These are phyloP conservation scores for Debaryomyces subglobosus DNA, from an alignment of 1,139 yeast species.

Conservation along the genomic window DNA sequence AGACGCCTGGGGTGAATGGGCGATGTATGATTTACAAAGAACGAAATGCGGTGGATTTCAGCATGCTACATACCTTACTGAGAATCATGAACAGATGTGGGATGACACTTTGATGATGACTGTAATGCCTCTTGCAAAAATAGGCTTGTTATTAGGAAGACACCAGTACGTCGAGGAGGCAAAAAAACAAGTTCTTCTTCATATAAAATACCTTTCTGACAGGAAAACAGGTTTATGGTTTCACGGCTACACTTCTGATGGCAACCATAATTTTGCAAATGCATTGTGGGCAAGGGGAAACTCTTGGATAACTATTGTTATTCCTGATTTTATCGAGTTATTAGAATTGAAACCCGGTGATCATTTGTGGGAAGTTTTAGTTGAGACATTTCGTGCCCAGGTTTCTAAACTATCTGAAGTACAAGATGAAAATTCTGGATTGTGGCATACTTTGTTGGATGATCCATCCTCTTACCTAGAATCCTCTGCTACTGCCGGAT, in stretches of 20 bases:
- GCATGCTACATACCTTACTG: constrained; percentile 34
- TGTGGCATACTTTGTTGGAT: constrained; percentile 36
- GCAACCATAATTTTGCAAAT: constrained; percentile 32
- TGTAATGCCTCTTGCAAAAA: constrained; percentile 36
- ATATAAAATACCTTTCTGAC: constrained; percentile 32
- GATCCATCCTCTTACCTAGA: constrained; percentile 32
- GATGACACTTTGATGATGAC: constrained; percentile 42
- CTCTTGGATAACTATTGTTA: constrained; percentile 39
- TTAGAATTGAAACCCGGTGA: constrained; percentile 28
- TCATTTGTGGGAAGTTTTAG: constrained; percentile 24
- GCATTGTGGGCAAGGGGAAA: constrained; percentile 43
- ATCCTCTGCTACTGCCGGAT: constrained; percentile 38
- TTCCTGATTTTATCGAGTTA: constrained; percentile 36
- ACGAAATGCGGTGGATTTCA: constrained; percentile 38
- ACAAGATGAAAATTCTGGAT: constrained; percentile 28
- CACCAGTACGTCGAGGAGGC: constrained; percentile 30
- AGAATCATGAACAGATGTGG: constrained; percentile 35
- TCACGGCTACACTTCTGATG: constrained; percentile 37
- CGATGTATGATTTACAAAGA: constrained; percentile 29
- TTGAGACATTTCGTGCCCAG: constrained; percentile 31
- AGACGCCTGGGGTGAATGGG: constrained; percentile 40
- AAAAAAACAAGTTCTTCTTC: constrained; percentile 34
- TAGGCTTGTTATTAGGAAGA: constrained; percentile 29
- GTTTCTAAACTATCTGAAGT: constrained; percentile 24
- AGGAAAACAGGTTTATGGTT: constrained; percentile 32